Evolutionary conservation across 2,329 filamentous ascomycete species (phyloP), one percentile per base, ranked within the genome.

Genomic region (Coleophoma crateriformis): DNA sequence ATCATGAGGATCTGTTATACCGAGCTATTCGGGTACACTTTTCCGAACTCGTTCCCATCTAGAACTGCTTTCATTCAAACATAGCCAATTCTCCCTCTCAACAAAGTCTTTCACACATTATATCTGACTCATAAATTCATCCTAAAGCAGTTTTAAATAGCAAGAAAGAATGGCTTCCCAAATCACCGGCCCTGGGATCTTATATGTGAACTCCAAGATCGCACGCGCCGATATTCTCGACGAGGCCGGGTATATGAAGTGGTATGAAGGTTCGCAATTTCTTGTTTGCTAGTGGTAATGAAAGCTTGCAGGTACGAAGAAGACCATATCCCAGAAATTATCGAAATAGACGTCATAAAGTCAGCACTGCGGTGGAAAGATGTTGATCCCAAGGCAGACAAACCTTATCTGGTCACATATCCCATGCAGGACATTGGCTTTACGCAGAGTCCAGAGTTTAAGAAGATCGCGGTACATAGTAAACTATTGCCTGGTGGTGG

Each of bases 181-280:
- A 14, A 48, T 49, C 19, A 44, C 34, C 35, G 49, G 45, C 12
- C 54, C 54, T 2, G 54, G 54, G 8, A 33, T 54, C 34, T 45
- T 56, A 44, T 53, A 48, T 35, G 50, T 54, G n/a, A 56, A 52
- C 33, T 54, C 54, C 11, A 52, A 54, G 46, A 52, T 50, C 11
- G 42, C 50, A 4, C 34, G 32, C 2, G 32, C 50, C 12, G 48
- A 52, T 10, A 32, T 49, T 12, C 39, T 56, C 6, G 38, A 44
- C 11, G 47, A 53, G 45, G 43, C 44, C 4, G 45, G 43, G 2
- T 56, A 47, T 42, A 39, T 50, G 19, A 50, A 52, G 12, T 56
- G 54, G 54, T 56, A 54, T 19, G 39, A 33, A 22, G 27, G 50
- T 15, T 27, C 27, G 27, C 2, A 4, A 27, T 27, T 27, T 27